Conservation (phyloP, 2,329 filamentous ascomycete species). For the Sphaerulina vaccinii region DNA sequence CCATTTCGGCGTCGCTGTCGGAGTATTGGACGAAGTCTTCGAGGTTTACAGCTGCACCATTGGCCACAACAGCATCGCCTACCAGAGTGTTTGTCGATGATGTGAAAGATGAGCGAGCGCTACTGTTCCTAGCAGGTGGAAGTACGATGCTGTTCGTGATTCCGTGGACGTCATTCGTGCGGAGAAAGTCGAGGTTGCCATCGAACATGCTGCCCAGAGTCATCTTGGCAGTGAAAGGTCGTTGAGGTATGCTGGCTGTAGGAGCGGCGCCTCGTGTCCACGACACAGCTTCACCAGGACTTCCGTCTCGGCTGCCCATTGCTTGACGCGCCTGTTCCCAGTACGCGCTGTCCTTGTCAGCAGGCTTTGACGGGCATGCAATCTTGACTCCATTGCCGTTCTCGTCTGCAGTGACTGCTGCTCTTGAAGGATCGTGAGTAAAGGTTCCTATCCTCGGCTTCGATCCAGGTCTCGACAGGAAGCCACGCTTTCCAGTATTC, state of each 20-base stretch:
- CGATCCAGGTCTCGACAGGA: neutral
- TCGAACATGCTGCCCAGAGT: conserved; percentile 37
- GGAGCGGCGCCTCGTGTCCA: conserved; percentile 25
- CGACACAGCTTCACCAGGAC: conserved; percentile 31
- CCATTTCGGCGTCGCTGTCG: conserved; percentile 28
- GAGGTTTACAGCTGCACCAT: conserved; percentile 29
- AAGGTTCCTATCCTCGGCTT: conserved; percentile 25
- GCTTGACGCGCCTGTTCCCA: conserved; percentile 33
- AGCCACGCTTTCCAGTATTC: conserved; percentile 3
- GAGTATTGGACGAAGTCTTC: conserved; percentile 32
- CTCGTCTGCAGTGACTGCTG: conserved; percentile 21
- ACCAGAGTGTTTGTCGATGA: conserved; percentile 49
- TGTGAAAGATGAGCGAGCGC: conserved; percentile 48
- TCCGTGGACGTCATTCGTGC: conserved; percentile 62
- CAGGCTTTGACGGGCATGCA: conserved; percentile 23
- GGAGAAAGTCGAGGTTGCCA: conserved; percentile 61
- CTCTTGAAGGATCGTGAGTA: conserved; percentile 24
- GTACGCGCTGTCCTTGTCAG: conserved; percentile 28
- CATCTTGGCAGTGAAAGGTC: conserved; percentile 36
- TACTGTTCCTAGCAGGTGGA: conserved; percentile 37
- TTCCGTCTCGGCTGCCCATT: conserved; percentile 32
- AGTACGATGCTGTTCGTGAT: conserved; percentile 42
- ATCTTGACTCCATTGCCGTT: conserved; percentile 27
- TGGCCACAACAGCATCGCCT: conserved; percentile 4
- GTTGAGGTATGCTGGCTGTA: conserved; percentile 24